These are phyloP conservation scores for Candida albicans DNA, from an alignment of 1,139 yeast species.

Conservation along the genomic window DNA sequence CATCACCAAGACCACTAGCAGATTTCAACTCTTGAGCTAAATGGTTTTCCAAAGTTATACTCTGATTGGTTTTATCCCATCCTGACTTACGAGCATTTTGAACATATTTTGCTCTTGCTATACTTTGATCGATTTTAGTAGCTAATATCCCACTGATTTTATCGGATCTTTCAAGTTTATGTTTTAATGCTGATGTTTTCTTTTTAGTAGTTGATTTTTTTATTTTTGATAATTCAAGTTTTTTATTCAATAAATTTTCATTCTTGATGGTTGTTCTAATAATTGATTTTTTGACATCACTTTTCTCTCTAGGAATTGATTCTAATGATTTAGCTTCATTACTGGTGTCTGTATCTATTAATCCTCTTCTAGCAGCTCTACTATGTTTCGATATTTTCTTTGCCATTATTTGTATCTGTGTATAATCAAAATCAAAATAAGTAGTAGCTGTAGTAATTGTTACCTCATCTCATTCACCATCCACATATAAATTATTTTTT, in stretches of 20 bases:
- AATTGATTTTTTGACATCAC: slow-evolving; percentile 61
- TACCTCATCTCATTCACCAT: slow-evolving; percentile 3
- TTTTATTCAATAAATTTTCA: slow-evolving; percentile 58
- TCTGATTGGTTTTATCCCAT: slow-evolving; percentile 68
- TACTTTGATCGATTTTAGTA: slow-evolving; percentile 63
- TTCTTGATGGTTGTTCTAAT: slow-evolving; percentile 70
- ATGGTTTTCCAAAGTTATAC: slow-evolving; percentile 33
- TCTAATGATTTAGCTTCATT: slow-evolving; percentile 51
- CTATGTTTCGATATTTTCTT: slow-evolving; percentile 56
- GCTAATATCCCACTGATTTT: slow-evolving; percentile 57
- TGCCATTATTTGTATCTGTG: not conserved
- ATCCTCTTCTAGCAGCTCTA: slow-evolving; percentile 76
- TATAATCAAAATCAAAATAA: not conserved
- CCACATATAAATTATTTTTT: no score
- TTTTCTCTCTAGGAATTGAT: slow-evolving; percentile 56
- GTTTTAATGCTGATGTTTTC: slow-evolving; percentile 36
- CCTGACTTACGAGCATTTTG: slow-evolving; percentile 65
- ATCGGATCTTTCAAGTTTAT: slow-evolving; percentile 47
- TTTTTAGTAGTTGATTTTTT: slow-evolving; percentile 33
- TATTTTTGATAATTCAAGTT: slow-evolving; percentile 46
- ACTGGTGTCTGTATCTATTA: slow-evolving; percentile 32
- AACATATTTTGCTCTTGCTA: slow-evolving; percentile 60
- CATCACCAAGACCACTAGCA: slow-evolving; percentile 2
- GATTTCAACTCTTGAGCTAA: slow-evolving; percentile 9
- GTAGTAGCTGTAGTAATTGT: no score